A percentile compares a stretch with the other conserved stretches of the same genome.
phyloP scores from a whole-genome alignment of 495 filamentous ascomycete genomes.

The Hypoxylon lienhwacheense region DNA sequence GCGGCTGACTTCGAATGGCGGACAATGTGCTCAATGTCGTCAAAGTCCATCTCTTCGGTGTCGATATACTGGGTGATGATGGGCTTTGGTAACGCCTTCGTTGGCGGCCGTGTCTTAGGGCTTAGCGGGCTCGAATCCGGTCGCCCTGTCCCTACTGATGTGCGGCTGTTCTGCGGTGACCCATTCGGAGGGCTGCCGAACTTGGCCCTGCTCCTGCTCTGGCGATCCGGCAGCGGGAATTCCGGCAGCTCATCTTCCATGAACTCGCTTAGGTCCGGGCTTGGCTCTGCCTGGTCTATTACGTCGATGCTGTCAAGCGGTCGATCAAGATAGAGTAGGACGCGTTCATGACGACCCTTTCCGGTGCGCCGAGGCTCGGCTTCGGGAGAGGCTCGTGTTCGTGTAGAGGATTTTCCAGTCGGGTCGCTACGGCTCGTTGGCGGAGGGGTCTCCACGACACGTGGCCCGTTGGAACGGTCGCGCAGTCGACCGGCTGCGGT shows the following conservation, averaged over 20 bases:
- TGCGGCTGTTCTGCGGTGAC: constrained; percentile 1
- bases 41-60: constrained; percentile 13
- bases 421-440: constrained; percentile 30
- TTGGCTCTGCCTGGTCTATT: constrained; percentile 41
- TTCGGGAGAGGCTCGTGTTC: constrained; percentile 6
- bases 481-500: constrained; percentile 5
- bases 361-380: constrained; percentile 10
- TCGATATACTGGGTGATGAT: constrained; percentile 6
- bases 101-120: constrained; percentile 1
- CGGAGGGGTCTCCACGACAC: constrained; percentile 14
- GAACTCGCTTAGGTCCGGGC: constrained; percentile 46
- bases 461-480: constrained; percentile 18
- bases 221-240: constrained; percentile 29
- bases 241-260: constrained; percentile 38
- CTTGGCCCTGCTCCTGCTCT: constrained; percentile 25
- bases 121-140: constrained; percentile 33
- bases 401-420: constrained; percentile 20
- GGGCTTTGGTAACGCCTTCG: constrained; percentile 12
- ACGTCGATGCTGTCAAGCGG: constrained; percentile 31
- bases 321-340: constrained; percentile 39
- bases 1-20: background rate
- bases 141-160: constrained; percentile 9
- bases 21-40: constrained; percentile 18
- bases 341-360: constrained; percentile 35
- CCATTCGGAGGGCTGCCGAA: constrained; percentile 5